Base-by-base conservation (phyloP, 306 rosid species). In the Pyrus betulifolia region DNA sequence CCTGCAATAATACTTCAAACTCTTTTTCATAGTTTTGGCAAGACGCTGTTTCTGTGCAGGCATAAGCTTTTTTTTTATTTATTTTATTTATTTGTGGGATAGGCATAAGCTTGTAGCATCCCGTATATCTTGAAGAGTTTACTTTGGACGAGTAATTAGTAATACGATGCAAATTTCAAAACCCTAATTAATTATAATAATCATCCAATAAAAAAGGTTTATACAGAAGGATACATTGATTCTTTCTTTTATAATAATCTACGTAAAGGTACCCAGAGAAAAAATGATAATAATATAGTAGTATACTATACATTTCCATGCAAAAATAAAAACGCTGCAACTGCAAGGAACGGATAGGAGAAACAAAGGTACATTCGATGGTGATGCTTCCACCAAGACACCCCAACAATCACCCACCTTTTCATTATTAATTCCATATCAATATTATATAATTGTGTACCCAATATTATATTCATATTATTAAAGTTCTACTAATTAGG, bases 381-480 rank as follows among this genome's bases (percentile, higher is more conserved):
- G 91, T 71, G 96, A 92, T 88, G 71, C 90, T 84, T 88, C 96
- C 96, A 92, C 91, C 82, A 84, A 67, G 84, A 60, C 83, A 80
- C 90, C 91, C 81, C 91, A 89, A 86, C 79, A 84, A 88, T 78
- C 82, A 82, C 80, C 81, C 76, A 35, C 88, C 83, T 84, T 90
- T 87, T 69, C 66, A 71, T 88, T 85, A 84, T 77, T 63, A 74
- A 74, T 80, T 84, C 61, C 54, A 18, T 23, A 33, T 67, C 77
- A 79, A 76, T 52, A 70, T 81, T 78, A 61, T 61, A 67, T 69
- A 62, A 25, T 28, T 25, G 51, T 42, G 77, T 73, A 38, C 42
- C 28, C 5, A 21, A 57, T 35, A 58, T 57, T 13, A 35, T 55
- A 49, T 67, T 75, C 21, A 40, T 54, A 38, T 69, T 52, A 46